A percentile compares a stretch with the other conserved stretches of the same genome.
Conservation (phyloP, 345 rosid species). For the Melaleuca quinquenervia region DNA sequence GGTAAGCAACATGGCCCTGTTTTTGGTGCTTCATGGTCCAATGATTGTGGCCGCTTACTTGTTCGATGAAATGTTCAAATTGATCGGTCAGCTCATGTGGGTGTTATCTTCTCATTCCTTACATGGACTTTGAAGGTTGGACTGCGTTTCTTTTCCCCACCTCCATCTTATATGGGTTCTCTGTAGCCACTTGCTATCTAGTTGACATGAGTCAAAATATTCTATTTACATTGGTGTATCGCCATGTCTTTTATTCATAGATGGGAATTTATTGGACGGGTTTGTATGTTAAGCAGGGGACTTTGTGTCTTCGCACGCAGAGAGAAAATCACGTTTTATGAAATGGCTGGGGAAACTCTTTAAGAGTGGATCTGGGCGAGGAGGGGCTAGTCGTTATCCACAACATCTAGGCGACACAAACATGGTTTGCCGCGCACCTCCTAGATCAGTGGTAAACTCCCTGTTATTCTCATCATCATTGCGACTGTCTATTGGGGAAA, state of each 20-base stretch:
- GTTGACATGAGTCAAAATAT: not conserved
- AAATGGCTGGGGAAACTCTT: slow-evolving; percentile 92
- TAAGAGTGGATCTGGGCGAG: slow-evolving; percentile 41
- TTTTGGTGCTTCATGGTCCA: not conserved
- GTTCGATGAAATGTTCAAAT: not conserved
- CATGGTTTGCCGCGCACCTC: slow-evolving; percentile 59
- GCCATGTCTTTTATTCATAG: not conserved
- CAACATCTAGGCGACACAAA: slow-evolving; percentile 76
- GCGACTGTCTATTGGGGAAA: not conserved
- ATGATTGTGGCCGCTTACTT: not conserved
- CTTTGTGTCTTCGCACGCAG: slow-evolving; percentile 54
- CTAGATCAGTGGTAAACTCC: slow-evolving; percentile 47
- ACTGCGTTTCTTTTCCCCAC: not conserved
- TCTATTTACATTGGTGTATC: not conserved
- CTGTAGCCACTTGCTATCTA: not conserved
- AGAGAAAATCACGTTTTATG: slow-evolving; percentile 74
- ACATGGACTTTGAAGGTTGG: not conserved
- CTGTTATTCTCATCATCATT: not conserved
- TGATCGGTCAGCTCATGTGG: not conserved
- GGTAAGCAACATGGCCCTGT: slow-evolving; percentile 21
- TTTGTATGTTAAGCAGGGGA: slow-evolving; percentile 50
- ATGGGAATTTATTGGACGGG: not conserved
- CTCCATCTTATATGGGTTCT: not conserved
- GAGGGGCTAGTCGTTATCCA: slow-evolving; percentile 33
- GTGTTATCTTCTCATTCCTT: not conserved